Evolutionary conservation across 1,284 basidiomycete species (phyloP), one percentile per base, ranked within the genome.

Genomic region (Ceratobasidium sp.): DNA sequence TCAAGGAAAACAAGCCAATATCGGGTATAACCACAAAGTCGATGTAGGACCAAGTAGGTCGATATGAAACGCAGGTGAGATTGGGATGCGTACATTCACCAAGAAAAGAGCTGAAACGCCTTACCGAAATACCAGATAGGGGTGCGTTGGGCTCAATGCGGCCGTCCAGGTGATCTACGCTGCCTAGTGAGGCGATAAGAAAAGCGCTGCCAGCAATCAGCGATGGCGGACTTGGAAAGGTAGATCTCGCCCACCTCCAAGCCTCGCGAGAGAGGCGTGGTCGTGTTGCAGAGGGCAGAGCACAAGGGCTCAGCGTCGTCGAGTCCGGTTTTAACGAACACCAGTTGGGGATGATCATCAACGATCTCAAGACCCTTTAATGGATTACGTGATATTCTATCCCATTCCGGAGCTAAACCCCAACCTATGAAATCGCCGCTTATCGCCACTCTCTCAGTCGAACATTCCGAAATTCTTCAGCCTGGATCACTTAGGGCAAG

Each of bases 251-350:
- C 21, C 50, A 29, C 58, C 58, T 50, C n/a, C 14, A 9, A 21
- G 46, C 33, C 47, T 44, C 36, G 58, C 50, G 47, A n/a, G 19
- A 39, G 58, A 25, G 21, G 57, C 44, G 46, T 62, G 49, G 58
- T 49, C 41, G 60, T 27, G 60, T 54, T 53, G 27, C 49, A 27
- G 60, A 54, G 46, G 60, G 50, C 19, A 42, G 41, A 64, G 36
- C 39, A 36, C 49, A 53, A 42, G 60, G 36, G 49, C 49, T 44
- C 5, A 11, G 42, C 60, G 39, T 5, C 23, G 60, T 64, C 36
- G 50, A 64, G 60, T 64, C 53, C 49, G 49, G 44, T 50, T 54
- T 64, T 64, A 64, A 64, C 49, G 47, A 36, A 62, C 23, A 7
- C 47, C 2, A 50, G 47, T 50, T 50, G 47, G 23, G 49, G 60